Base-by-base conservation (phyloP, 1,284 basidiomycete species). In the Puccinia coronata region DNA sequence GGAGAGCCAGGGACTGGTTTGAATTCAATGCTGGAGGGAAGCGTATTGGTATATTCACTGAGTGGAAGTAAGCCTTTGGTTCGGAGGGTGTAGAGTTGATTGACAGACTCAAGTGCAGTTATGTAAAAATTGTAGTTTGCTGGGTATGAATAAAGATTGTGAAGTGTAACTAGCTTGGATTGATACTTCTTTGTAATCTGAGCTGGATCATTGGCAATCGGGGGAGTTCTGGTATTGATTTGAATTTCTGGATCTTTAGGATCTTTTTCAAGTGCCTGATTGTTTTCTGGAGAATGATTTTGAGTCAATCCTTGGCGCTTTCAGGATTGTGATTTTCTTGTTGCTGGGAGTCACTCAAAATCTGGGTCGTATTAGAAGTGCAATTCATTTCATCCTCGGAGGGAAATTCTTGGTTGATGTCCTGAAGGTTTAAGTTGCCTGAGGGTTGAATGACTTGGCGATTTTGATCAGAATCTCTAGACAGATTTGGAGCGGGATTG, bases 1-100 rank as follows among this genome's bases (percentile, higher is more conserved):
- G 43, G 8, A 9, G 41, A 16, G 25, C n/a, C 34, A 11, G 11
- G 12, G 31, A 49, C 43, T 25, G 23, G 41, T 14, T 70, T 70
- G 67, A 70, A 49, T 18, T 70, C 5, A 25, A 70, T 70, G 28
- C 25, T 51, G 41, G 67, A 70, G 1, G 67, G 25, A 4, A 70
- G 31, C 16, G 25, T 51, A 31, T 51, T 51, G 23, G 25, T 49
- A 31, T 49, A 51, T 0, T 9, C 9, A 28, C 2, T 31, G 4
- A 18, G 4, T 28, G 43, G 43, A 11, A 47, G 20, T n/a, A 49
- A 23, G 14, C 31, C 6, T 65, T 65, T 34, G 2, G 9, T 65
- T 31, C 20, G 28, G 23, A 11, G 12, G 18, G 2, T 39, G 34
- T 20, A 65, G 61, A 70, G 43, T 4, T 49, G 43, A 49, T 16